Evolutionary conservation across 768 basidiomycete genomes (phyloP).

Genomic region (Trametes elegans): DNA sequence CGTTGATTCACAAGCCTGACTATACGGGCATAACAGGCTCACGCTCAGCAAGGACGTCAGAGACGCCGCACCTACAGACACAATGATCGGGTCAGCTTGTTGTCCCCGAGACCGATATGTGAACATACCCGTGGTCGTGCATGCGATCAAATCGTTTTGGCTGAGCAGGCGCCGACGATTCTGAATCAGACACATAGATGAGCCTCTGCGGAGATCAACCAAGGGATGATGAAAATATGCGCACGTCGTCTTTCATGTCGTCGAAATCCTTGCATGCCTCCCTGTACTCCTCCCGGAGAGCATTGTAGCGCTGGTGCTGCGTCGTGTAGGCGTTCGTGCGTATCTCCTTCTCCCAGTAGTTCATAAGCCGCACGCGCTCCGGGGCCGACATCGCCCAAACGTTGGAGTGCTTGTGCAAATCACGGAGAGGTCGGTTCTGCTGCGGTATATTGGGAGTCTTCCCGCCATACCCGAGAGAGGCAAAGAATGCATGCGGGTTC

Average conservation of each 20-base stretch:
- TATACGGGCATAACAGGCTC: background rate
- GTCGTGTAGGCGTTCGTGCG: constrained; percentile 31
- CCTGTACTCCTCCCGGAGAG: constrained; percentile 38
- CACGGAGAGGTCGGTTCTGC: constrained; percentile 35
- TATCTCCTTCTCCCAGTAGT: constrained; percentile 47
- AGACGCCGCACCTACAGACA: constrained; percentile 62
- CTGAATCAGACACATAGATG: constrained; percentile 34
- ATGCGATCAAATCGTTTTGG: constrained; percentile 63
- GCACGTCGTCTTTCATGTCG: constrained; percentile 54
- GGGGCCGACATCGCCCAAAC: constrained; percentile 54
- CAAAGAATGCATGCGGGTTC: constrained; percentile 29
- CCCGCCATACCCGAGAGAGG: constrained; percentile 32
- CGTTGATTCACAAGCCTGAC: background rate
- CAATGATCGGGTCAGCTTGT: background rate
- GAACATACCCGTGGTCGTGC: constrained; percentile 69
- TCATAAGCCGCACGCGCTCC: constrained; percentile 47
- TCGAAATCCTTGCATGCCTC: constrained; percentile 37
- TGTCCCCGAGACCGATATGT: background rate
- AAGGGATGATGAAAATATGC: constrained; percentile 18
- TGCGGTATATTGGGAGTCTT: constrained; percentile 41
- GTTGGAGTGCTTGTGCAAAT: constrained; percentile 35
- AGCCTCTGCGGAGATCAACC: background rate
- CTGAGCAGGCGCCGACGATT: constrained; percentile 52
- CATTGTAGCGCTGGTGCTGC: constrained; percentile 42
- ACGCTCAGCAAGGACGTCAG: constrained; percentile 57